These are phyloP conservation scores for Phytopythium vexans DNA, from an alignment of 352 stramenopile species.

Conservation along the genomic window DNA sequence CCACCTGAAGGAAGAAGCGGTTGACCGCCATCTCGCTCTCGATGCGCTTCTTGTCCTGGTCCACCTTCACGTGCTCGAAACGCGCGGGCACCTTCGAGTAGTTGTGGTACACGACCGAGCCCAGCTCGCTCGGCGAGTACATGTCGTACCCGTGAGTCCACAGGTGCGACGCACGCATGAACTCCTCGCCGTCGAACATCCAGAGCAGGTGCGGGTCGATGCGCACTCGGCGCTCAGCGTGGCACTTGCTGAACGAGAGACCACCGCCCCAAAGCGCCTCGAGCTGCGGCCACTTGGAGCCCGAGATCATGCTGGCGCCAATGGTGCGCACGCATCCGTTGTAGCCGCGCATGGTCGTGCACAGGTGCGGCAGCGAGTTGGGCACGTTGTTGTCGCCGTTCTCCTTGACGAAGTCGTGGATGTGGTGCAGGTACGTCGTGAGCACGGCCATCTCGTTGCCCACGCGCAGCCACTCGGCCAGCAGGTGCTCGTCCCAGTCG, in stretches of 20 bases:
- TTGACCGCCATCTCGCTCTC: constrained; percentile 57
- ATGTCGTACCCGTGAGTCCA: constrained; percentile 73
- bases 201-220: constrained; percentile 80
- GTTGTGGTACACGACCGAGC: constrained; percentile 73
- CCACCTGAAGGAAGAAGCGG: constrained; percentile 55
- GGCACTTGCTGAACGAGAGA: constrained; percentile 83
- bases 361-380: constrained; percentile 66
- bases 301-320: constrained; percentile 77
- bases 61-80: constrained; percentile 55
- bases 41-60: constrained; percentile 31
- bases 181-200: constrained; percentile 78
- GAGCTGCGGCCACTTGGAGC: constrained; percentile 71
- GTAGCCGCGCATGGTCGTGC: constrained; percentile 64
- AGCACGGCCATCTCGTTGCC: constrained; percentile 85
- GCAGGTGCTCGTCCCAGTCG: constrained; percentile 69
- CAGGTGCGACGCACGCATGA: constrained; percentile 52
- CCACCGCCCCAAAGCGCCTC: constrained; percentile 72
- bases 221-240: constrained; percentile 66
- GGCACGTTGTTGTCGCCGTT: constrained; percentile 73
- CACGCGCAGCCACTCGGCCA: constrained; percentile 70
- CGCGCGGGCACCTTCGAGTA: constrained; percentile 66
- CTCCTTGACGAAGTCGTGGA: constrained; percentile 76
- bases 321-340: constrained; percentile 70
- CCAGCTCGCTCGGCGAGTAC: constrained; percentile 57
- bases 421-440: constrained; percentile 78